A percentile compares a stretch with the other conserved stretches of the same genome.
Conservation (phyloP, 768 basidiomycete species). For the Phlebiopsis flavidoalba region DNA sequence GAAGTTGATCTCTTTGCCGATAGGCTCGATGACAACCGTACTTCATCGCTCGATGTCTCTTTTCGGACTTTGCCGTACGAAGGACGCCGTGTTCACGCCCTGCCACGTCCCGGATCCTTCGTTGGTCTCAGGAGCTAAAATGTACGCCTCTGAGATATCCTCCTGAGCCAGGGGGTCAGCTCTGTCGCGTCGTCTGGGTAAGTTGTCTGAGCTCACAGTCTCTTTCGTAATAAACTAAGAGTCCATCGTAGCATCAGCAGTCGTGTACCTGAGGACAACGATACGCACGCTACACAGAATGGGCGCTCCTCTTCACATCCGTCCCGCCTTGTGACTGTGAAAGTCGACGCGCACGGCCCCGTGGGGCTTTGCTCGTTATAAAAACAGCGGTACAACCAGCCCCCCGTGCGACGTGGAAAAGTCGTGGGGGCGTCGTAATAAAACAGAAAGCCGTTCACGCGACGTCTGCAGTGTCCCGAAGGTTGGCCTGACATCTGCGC, state of each 20-base stretch:
- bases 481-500: too few relatives aligned
- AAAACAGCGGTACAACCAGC: not conserved
- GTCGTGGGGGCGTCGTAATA: not conserved
- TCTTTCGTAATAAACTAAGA: not conserved
- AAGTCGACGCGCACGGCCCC: not conserved
- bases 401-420: not conserved
- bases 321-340: not conserved
- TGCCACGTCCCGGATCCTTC: not conserved
- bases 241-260: too few relatives aligned
- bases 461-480: not conserved
- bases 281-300: not conserved
- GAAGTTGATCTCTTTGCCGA: not conserved
- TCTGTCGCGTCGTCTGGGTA: too few relatives aligned
- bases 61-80: not conserved
- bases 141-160: not conserved
- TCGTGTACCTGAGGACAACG: too few relatives aligned
- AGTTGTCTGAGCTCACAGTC: not conserved
- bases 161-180: not conserved
- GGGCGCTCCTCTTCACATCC: not conserved
- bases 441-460: not conserved
- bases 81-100: not conserved
- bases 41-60: not conserved
- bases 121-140: not conserved
- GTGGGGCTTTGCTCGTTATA: not conserved
- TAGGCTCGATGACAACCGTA: not conserved